A percentile compares a stretch with the other conserved stretches of the same genome.
Evolutionary conservation across 768 basidiomycete genomes (phyloP).

Genomic region (Hirschioporus abietinus): DNA sequence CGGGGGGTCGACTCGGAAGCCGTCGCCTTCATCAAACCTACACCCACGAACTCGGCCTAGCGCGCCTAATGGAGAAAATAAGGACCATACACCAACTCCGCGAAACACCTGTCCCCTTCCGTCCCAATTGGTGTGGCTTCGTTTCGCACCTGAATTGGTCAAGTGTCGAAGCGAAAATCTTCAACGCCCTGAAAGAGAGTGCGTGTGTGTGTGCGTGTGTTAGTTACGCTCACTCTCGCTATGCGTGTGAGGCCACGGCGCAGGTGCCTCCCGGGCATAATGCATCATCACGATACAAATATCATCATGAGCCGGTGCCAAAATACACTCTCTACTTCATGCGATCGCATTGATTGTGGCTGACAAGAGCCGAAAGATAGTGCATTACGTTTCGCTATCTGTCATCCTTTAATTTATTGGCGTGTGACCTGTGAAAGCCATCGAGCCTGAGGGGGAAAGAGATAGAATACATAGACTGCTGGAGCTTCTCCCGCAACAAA

Average conservation of each 20-base stretch:
- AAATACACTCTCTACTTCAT: neutral
- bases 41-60: neutral
- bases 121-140: neutral
- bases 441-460: neutral
- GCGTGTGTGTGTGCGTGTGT: neutral
- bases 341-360: neutral
- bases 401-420: neutral
- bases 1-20: neutral
- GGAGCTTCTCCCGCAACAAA: too few relatives aligned
- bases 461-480: neutral
- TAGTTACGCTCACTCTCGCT: neutral
- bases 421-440: neutral
- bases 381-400: neutral
- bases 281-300: neutral
- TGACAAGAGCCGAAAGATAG: neutral
- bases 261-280: neutral
- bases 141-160: neutral
- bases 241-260: neutral
- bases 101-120: neutral
- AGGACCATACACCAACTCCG: neutral
- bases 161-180: neutral
- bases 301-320: neutral
- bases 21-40: neutral
- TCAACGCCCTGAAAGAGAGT: neutral
- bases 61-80: conserved; percentile 1